Evolutionary conservation across 179 eudicot genomes (phyloP), one percentile per base, ranked within the genome.

Genomic region (Pouteria campechiana): DNA sequence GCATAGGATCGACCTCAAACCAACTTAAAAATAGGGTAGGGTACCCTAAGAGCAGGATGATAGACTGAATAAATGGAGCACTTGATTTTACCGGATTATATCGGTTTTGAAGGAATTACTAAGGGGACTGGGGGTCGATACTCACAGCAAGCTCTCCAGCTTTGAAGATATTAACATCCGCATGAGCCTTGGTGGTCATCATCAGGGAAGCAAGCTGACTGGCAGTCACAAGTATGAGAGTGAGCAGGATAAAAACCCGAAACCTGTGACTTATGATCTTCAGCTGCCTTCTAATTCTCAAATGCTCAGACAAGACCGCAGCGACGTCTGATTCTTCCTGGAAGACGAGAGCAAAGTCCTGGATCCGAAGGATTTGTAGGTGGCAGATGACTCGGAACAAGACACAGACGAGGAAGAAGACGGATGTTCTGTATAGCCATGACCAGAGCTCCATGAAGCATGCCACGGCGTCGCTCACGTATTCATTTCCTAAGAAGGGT

Each of bases 331-430:
- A 82, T 21, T 87, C 79, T 6, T 29, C 58, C 34, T 82, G 78
- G 64, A 92, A 92, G 9, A 82, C 78, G 21, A 55, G 62, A 35
- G 92, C 94, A 29, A 86, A 92, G 64, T 92, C 99, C 47, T 79
- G 81, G 6, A 92, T 54, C 4, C 99, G 82, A 27, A 92, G 75
- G 44, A 92, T 87, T 55, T 92, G 99, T 4, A 92, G 92, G 70
- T 70, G 83, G 52, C 99, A 92, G 59, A 79, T 75, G 39, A 92
- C 60, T 22, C 99, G 99, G 57, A 92, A 92, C 35, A 92, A 92
- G 34, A 92, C 64, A 15, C 99, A 92, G 24, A 92, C 85, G 5
- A 92, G 61, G 69, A 92, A 92, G 22, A 92, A 92, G 17, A 92
- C 92, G 27, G 76, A 59, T 9, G 85, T 86, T 24, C 99, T 69